phyloP scores from a whole-genome alignment of 2,329 filamentous ascomycete genomes.

The Phialophora chinensis region DNA sequence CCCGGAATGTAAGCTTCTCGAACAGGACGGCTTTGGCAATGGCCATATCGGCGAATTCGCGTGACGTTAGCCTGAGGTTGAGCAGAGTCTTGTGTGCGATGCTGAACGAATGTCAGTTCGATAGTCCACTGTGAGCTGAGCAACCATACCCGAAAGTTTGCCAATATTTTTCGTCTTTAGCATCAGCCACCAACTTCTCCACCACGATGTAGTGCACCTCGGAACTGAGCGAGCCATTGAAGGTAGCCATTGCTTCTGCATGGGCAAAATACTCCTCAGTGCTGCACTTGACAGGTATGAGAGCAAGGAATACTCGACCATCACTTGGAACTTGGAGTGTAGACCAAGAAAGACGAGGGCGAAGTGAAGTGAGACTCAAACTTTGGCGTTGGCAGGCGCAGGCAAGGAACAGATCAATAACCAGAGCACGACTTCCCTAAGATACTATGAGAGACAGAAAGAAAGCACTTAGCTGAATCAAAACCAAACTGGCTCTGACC shows the following conservation, averaged over 20 bases:
- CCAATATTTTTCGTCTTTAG: not conserved
- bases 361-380: not conserved
- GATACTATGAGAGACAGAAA: not conserved
- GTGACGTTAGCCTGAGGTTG: slow-evolving; percentile 13
- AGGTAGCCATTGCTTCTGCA: not conserved
- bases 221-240: not conserved
- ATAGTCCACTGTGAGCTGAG: not conserved
- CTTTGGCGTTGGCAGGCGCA: not conserved
- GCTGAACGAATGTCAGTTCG: not conserved
- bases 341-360: not conserved
- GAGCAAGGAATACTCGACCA: not conserved
- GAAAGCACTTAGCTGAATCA: slow-evolving; percentile 4
- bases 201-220: not conserved
- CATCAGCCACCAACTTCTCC: not conserved
- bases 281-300: not conserved
- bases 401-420: not conserved
- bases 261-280: not conserved
- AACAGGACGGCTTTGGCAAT: slow-evolving; percentile 15
- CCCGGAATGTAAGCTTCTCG: slow-evolving; percentile 1
- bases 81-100: slow-evolving; percentile 6
- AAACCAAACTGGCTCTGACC: not conserved
- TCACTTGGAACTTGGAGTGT: not conserved
- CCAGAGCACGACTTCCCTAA: not conserved
- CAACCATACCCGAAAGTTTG: not conserved
- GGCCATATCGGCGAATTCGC: slow-evolving; percentile 12